Evolutionary conservation across 768 basidiomycete genomes (phyloP).

Genomic region (Phaeotremella skinneri): DNA sequence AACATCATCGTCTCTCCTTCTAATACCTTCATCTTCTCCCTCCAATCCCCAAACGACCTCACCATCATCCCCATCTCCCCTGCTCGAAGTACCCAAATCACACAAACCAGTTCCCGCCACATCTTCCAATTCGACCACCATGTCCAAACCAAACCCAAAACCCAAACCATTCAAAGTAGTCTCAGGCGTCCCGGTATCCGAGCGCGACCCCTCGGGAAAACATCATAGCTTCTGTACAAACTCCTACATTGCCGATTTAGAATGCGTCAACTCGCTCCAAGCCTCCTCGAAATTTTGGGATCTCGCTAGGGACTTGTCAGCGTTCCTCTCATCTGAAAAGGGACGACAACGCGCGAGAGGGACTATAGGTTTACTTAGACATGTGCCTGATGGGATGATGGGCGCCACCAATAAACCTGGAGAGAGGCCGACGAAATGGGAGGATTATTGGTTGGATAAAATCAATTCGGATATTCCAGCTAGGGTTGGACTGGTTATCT

Average conservation of each 20-base stretch:
- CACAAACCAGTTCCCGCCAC: too few species aligned
- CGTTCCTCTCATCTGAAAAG: background rate
- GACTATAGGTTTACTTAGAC: background rate
- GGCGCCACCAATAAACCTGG: background rate
- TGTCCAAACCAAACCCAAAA: background rate
- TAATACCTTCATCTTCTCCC: background rate
- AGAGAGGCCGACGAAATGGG: background rate
- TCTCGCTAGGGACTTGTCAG: background rate
- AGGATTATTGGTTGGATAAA: background rate
- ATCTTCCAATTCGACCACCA: too few species aligned
- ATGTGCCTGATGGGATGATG: background rate
- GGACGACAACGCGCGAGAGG: background rate
- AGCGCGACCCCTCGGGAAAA: background rate
- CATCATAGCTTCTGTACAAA: background rate
- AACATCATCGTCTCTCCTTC: too few species aligned
- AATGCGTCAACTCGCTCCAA: background rate
- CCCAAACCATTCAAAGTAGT: background rate
- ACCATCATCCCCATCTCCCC: background rate
- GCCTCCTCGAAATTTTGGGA: background rate
- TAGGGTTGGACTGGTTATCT: background rate
- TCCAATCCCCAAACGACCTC: background rate
- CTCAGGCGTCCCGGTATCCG: background rate
- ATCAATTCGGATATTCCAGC: background rate
- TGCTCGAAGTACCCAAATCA: too few species aligned
- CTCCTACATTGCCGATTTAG: background rate